Base-by-base conservation (phyloP, 2,329 filamentous ascomycete species). In the Trichocomaceae sp. region DNA sequence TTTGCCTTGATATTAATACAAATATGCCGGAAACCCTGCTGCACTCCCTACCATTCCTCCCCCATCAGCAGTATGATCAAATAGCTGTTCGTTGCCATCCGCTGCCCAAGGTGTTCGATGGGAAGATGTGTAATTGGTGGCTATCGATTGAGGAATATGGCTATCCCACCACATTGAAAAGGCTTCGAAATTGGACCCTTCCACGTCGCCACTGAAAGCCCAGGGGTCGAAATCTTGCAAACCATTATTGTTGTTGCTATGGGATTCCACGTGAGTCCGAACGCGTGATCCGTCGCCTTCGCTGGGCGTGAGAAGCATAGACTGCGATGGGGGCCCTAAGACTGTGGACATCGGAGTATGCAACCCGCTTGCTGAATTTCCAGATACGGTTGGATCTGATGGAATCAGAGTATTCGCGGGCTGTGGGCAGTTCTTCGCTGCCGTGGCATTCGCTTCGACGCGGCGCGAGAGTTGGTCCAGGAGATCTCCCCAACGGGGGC, bases 401-500 rank as follows among this genome's bases (percentile, higher is more conserved):
- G 44, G 44, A 8, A 29, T 15, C 17, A 29, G 20, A 12, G 42
- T 46, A 41, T 42, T 42, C 15, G 44, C 44, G 17, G 20, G 20
- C 15, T 46, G 44, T 29, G 23, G 9, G 44, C 23, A 46, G n/a
- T 46, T 46, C 44, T 46, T 46, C 20, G 44, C 23, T 46, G 20
- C 23, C 10, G 44, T 29, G 23, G 44, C 23, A 46, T 46, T 20
- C 20, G 44, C 20, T 29, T 46, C 44, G 10, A 46, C 23, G 22
- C 45, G 45, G 13, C 22, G 23, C 22, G 45, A 47, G 45, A 47
- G 45, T 19, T 33, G 12, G 22, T 29, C 44, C 1, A 58, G 55
- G 29, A 58, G 57, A 26, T 54, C 55, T 13, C 57, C 57, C 57
- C 57, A 58, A 12, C 57, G 57, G 8, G 57, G 20, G 22, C 50